phyloP scores from a whole-genome alignment of 202 grass and related monocot genomes.

The Thinopyrum obtusiflorum region DNA sequence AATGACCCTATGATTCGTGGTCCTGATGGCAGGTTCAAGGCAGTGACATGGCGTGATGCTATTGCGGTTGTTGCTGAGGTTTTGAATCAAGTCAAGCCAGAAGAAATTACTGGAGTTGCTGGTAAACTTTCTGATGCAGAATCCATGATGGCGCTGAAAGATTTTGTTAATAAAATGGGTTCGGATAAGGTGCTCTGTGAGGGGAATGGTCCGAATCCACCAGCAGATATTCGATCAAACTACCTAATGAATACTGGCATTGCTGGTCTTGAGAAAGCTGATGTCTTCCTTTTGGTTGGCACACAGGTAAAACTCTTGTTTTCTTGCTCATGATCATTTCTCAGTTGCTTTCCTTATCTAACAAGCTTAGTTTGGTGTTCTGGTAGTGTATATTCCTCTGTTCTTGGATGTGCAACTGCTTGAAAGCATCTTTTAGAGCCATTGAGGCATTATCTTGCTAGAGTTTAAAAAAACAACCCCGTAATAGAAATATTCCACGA shows the following conservation, averaged over 20 bases:
- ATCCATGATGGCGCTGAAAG: constrained; percentile 97
- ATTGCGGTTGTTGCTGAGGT: constrained; percentile 86
- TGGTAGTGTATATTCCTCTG: background rate
- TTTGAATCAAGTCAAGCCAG: constrained; percentile 77
- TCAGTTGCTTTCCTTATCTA: background rate
- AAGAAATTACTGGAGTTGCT: constrained; percentile 93
- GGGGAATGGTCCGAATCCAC: constrained; percentile 76
- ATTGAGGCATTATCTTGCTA: background rate
- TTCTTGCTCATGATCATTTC: constrained; percentile 18
- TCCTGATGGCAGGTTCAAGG: constrained; percentile 87
- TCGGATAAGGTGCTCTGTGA: constrained; percentile 89
- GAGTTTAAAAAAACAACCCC: background rate
- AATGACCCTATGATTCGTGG: constrained; percentile 99
- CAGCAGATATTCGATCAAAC: constrained; percentile 78
- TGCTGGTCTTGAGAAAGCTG: constrained; percentile 88
- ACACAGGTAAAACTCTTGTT: constrained; percentile 69
- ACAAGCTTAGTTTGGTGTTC: background rate
- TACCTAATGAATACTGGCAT: constrained; percentile 91
- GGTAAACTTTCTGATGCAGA: constrained; percentile 96
- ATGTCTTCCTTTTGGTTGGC: constrained; percentile 95
- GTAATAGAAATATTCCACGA: background rate
- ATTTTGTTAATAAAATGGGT: constrained; percentile 93
- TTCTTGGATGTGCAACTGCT: background rate
- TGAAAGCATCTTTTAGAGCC: background rate
- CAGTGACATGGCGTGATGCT: constrained; percentile 85